Evolutionary conservation across 2,329 filamentous ascomycete species (phyloP).

Genomic region (Leptographium wingfieldii): DNA sequence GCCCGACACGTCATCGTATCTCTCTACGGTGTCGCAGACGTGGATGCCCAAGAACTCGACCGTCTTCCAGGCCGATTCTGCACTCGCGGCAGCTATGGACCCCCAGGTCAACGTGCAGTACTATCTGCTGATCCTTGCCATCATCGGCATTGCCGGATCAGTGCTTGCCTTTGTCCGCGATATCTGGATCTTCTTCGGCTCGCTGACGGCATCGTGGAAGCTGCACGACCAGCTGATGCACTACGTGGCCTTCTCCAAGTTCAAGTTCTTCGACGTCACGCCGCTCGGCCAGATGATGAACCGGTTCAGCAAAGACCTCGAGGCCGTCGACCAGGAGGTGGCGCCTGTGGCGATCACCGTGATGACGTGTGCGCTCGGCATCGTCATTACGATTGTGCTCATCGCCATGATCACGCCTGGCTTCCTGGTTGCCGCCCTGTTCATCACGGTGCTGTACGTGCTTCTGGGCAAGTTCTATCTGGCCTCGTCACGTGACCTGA

Average conservation of each 20-base stretch:
- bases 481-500: slow-evolving; percentile 84
- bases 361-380: slow-evolving; percentile 48
- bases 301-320: slow-evolving; percentile 93
- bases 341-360: slow-evolving; percentile 77
- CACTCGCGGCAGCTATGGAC: slow-evolving; percentile 10
- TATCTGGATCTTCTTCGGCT: slow-evolving; percentile 83
- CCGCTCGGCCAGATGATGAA: slow-evolving; percentile 96
- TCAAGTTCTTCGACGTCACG: slow-evolving; percentile 96
- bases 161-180: slow-evolving; percentile 73
- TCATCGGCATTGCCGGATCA: slow-evolving; percentile 67
- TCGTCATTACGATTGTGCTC: slow-evolving; percentile 75
- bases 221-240: slow-evolving; percentile 71
- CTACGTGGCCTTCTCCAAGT: slow-evolving; percentile 75
- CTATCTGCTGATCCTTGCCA: slow-evolving; percentile 72
- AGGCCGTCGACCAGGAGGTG: slow-evolving; percentile 90
- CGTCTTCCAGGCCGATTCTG: slow-evolving; percentile 22
- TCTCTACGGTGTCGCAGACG: slow-evolving; percentile 2
- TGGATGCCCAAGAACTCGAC: slow-evolving; percentile 21
- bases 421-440: slow-evolving; percentile 74
- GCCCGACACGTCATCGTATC: neutral
- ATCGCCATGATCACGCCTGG: slow-evolving; percentile 83
- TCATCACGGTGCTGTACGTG: slow-evolving; percentile 76
- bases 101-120: slow-evolving; percentile 66
- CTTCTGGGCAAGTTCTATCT: slow-evolving; percentile 81
- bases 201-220: slow-evolving; percentile 72